A percentile compares a stretch with the other conserved stretches of the same genome.
These are phyloP conservation scores for Cryptosporidium xiaoi DNA, from an alignment of 169 alveolate species.

Conservation along the genomic window DNA sequence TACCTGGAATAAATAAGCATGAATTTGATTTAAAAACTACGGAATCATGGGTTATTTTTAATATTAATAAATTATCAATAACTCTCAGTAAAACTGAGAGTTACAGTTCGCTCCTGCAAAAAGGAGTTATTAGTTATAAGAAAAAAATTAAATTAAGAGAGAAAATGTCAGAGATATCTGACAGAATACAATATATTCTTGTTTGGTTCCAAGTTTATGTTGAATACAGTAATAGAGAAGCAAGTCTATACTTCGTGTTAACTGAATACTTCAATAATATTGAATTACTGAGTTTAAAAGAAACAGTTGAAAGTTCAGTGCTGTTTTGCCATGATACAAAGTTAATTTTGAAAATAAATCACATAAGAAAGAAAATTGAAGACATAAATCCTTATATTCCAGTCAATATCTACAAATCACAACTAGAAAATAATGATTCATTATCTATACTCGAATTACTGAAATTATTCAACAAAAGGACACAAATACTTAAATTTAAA, in stretches of 20 bases:
- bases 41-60: conserved; percentile 1
- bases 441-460: not conserved
- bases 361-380: not conserved
- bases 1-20: not conserved
- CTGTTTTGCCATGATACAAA: too few relatives aligned
- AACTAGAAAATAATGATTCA: not conserved
- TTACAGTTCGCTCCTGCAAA: not conserved
- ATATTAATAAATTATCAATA: not conserved
- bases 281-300: not conserved
- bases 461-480: not conserved
- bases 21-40: not conserved
- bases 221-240: not conserved
- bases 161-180: not conserved
- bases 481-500: not conserved
- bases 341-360: too few relatives aligned
- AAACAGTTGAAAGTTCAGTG: too few relatives aligned
- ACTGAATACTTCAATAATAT: not conserved
- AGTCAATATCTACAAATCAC: not conserved
- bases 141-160: not conserved
- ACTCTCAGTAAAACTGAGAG: not conserved
- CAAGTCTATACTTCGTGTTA: not conserved
- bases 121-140: too few relatives aligned
- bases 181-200: conserved; percentile 17
- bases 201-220: not conserved
- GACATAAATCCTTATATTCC: not conserved